Conservation (phyloP, 176 grass and related monocot genomes). For the Oryza nivara region DNA sequence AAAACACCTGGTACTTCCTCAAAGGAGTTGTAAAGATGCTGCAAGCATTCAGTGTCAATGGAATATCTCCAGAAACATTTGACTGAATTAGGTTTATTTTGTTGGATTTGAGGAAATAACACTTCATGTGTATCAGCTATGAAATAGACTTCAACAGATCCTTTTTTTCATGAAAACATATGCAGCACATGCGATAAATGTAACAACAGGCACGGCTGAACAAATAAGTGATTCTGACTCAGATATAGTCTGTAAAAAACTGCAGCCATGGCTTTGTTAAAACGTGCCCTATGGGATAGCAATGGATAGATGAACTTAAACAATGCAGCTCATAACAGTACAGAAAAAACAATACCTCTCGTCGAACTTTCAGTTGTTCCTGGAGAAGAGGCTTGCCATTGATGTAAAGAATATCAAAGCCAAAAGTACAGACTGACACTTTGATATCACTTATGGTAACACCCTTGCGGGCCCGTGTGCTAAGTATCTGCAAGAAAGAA, state of each 20-base stretch:
- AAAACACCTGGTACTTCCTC: constrained; percentile 93
- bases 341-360: constrained; percentile 65
- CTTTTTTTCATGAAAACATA: not conserved
- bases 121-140: constrained; percentile 30
- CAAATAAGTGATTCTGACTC: not conserved
- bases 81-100: constrained; percentile 8
- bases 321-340: constrained; percentile 24
- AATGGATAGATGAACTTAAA: not conserved
- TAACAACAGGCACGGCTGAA: not conserved
- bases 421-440: constrained; percentile 94
- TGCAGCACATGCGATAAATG: constrained; percentile 1
- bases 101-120: not conserved
- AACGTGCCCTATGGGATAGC: not conserved
- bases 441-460: constrained; percentile 98
- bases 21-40: constrained; percentile 93
- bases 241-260: not conserved
- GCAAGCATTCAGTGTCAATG: constrained; percentile 42
- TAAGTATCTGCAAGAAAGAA: constrained; percentile 75
- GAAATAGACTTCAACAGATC: not conserved
- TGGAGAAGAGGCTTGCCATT: constrained; percentile 85
- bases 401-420: constrained; percentile 96
- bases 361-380: constrained; percentile 91
- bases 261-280: not conserved
- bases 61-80: constrained; percentile 32
- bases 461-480: constrained; percentile 92